Evolutionary conservation across 768 basidiomycete genomes (phyloP).

Genomic region (Kondoa malvinella): DNA sequence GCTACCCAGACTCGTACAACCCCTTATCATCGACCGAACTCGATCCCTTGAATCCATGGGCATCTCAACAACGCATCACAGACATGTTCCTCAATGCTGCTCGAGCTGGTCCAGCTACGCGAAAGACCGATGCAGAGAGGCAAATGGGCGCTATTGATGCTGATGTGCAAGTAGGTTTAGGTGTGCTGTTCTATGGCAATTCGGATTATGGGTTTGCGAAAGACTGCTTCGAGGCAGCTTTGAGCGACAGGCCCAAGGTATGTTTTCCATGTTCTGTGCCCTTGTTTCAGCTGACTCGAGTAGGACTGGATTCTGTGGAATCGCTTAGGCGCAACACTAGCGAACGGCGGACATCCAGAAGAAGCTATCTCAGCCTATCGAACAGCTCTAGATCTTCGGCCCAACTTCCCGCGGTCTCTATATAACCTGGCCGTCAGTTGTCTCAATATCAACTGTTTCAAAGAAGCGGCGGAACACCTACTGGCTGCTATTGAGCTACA

Average conservation of each 20-base stretch:
- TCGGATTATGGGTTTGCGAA: slow-evolving; percentile 71
- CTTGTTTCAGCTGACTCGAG: not conserved
- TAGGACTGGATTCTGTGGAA: slow-evolving; percentile 94
- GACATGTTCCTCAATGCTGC: slow-evolving; percentile 70
- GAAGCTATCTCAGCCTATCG: slow-evolving; percentile 56
- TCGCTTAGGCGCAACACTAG: slow-evolving; percentile 76
- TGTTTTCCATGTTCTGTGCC: slow-evolving; percentile 22
- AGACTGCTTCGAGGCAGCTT: slow-evolving; percentile 82
- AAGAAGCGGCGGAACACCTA: slow-evolving; percentile 93
- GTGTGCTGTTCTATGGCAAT: slow-evolving; percentile 79
- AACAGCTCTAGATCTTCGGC: slow-evolving; percentile 71
- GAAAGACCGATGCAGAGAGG: slow-evolving; percentile 29
- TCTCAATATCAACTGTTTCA: slow-evolving; percentile 82
- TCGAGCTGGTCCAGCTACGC: slow-evolving; percentile 56
- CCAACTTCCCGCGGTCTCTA: slow-evolving; percentile 90
- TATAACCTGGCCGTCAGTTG: slow-evolving; percentile 98
- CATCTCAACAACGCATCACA: slow-evolving; percentile 58
- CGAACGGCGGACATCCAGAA: slow-evolving; percentile 85
- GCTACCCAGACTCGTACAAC: slow-evolving; percentile 38
- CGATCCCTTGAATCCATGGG: slow-evolving; percentile 43
- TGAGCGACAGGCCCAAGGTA: slow-evolving; percentile 58
- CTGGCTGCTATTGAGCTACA: slow-evolving; percentile 68
- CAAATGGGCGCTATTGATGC: slow-evolving; percentile 37
- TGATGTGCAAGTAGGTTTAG: slow-evolving; percentile 82
- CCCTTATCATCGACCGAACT: slow-evolving; percentile 25